Evolutionary conservation across 768 basidiomycete genomes (phyloP), one percentile per base, ranked within the genome.

Genomic region (Suillus discolor): DNA sequence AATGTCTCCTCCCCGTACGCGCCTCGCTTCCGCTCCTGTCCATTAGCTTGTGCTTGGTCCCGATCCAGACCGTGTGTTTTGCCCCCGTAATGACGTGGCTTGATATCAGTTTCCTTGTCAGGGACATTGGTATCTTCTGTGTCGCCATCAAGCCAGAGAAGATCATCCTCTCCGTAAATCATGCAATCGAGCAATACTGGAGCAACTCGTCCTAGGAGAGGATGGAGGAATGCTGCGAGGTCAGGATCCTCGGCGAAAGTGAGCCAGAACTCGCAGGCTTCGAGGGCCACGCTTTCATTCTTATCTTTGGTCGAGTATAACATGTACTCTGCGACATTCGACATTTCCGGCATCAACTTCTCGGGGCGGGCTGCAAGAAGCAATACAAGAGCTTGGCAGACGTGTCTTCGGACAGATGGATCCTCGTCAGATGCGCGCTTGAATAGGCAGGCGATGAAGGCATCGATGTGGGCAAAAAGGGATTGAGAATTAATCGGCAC

Each of bases 241-340:
- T 95, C 94, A 45, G 89, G 89, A 70, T 98, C 95, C 76, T 99
- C 97, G 18, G 97, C 96, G 73, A 99, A 99, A 1, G 96, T 97
- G 67, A 99, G 84, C 97, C 97, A 99, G 78, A 99, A 99, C 83
- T 99, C 97, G 84, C 96, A 97, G 28, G 97, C 97, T 80, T 99
- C 97, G 59, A 99, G 84, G 3, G 97, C 96, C 62, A 95, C 97
- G 67, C 90, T 91, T 79, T 98, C 96, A 76, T 98, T 95, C 80
- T 93, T 92, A 82, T 98, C 96, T 79, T 96, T 96, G 16, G 95
- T 98, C 34, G 95, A 97, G 80, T 96, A 99, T 45, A 99, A 85
- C 94, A 99, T 99, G 78, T 97, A 99, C 76, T 97, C 95, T 34
- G 97, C 96, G 49, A 99, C 97, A 70, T 94, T 95, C 28, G 82